Percentiles rank a stretch among this genome's conserved stretches.
These are phyloP conservation scores for Cinnamomum chago DNA, from an alignment of 164 flowering plant genomes.

Conservation along the genomic window DNA sequence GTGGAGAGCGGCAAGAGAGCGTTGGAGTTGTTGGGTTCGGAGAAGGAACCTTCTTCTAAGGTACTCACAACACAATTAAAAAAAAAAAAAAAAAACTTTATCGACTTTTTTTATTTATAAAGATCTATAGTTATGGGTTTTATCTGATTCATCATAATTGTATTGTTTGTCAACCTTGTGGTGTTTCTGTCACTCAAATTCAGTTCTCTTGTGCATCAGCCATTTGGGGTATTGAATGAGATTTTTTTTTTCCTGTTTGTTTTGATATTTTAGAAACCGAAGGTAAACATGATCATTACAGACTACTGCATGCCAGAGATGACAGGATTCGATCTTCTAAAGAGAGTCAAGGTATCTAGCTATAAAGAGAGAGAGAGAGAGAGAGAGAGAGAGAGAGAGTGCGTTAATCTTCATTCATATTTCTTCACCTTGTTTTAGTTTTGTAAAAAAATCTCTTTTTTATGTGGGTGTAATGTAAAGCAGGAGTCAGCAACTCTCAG, in stretches of 20 bases:
- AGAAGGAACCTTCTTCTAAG: conserved; percentile 9
- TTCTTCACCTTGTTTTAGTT: background rate
- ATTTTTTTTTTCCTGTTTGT: no score
- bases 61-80: background rate
- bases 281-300: conserved; percentile 45
- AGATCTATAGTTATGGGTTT: no score
- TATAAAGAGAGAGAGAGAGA: no score
- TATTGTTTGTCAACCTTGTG: background rate
- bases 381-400: no score
- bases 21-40: conserved; percentile 23
- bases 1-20: conserved; percentile 26
- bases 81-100: no score
- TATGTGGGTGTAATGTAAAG: no score
- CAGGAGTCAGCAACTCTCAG: conserved; percentile 57
- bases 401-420: background rate
- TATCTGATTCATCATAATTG: no score
- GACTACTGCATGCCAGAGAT: conserved; percentile 56
- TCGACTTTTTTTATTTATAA: no score
- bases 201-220: no score
- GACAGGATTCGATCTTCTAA: conserved; percentile 47
- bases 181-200: background rate
- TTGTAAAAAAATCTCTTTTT: no score
- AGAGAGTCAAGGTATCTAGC: conserved; percentile 44
- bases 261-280: conserved; percentile 16
- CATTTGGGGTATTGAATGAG: no score